Conservation (phyloP, 2,329 filamentous ascomycete genomes). For the Hirsutella thompsonii region DNA sequence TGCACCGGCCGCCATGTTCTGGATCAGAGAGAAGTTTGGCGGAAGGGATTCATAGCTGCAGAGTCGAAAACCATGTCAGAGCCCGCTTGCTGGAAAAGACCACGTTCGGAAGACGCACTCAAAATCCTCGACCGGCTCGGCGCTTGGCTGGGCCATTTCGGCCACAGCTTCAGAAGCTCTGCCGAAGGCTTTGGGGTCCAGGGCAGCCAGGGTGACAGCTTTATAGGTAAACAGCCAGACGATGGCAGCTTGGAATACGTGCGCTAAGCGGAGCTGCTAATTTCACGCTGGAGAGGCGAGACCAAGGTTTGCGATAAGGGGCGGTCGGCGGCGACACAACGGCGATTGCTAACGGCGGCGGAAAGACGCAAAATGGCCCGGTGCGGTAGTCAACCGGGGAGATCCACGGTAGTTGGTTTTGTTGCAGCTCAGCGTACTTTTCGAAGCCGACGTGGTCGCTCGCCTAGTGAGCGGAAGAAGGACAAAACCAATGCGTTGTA, state of each 20-base stretch:
- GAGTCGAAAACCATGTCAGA: neutral
- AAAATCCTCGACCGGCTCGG: slow-evolving; percentile 51
- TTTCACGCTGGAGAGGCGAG: no score
- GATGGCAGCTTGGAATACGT: neutral
- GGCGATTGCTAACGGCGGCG: no score
- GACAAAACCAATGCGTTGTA: neutral
- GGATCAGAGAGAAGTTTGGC: slow-evolving; percentile 82
- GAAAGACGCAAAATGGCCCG: no score
- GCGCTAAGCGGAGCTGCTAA: neutral
- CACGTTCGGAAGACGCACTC: slow-evolving; percentile 31
- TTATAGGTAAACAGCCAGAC: neutral
- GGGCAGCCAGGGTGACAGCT: slow-evolving; percentile 45
- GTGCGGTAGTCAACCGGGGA: no score
- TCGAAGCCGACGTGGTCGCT: no score
- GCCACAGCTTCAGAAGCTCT: slow-evolving; percentile 53
- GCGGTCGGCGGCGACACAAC: no score
- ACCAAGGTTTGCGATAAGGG: no score
- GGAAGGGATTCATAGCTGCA: slow-evolving; percentile 83
- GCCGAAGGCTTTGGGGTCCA: slow-evolving; percentile 48
- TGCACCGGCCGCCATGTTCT: slow-evolving; percentile 93
- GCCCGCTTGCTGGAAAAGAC: neutral
- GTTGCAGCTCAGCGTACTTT: no score
- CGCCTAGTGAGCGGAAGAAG: no score
- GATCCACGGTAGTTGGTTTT: no score
- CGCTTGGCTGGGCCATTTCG: slow-evolving; percentile 56